These are phyloP conservation scores for Xerocomellus dryophilus DNA, from an alignment of 768 basidiomycete species.

Conservation along the genomic window DNA sequence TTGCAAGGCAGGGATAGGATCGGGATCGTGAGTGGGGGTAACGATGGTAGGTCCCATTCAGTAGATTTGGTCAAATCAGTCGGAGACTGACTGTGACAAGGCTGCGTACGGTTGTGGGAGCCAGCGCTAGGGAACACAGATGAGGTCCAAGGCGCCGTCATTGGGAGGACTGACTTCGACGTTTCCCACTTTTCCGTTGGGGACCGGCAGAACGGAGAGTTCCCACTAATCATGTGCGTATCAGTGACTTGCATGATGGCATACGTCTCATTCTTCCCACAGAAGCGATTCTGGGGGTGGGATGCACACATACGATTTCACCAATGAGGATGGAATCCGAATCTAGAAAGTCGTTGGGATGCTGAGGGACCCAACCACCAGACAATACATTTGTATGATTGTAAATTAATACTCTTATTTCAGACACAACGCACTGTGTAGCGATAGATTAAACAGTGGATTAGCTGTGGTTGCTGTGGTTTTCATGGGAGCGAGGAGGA, in stretches of 20 bases:
- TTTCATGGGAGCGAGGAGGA: background rate
- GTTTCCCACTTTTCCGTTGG: constrained; percentile 59
- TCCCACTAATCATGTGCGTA: constrained; percentile 61
- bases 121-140: constrained; percentile 40
- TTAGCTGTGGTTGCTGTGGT: background rate
- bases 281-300: constrained; percentile 52
- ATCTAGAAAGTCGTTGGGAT: constrained; percentile 9
- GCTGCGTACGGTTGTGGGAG: constrained; percentile 72
- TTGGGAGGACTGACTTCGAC: constrained; percentile 56
- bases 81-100: constrained; percentile 33
- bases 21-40: constrained; percentile 60
- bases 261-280: constrained; percentile 20
- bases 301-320: constrained; percentile 43
- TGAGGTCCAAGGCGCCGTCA: constrained; percentile 42
- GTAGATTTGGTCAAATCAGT: background rate
- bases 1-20: constrained; percentile 39
- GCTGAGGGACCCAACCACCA: background rate
- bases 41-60: constrained; percentile 49
- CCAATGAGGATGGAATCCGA: constrained; percentile 20
- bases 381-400: constrained; percentile 5
- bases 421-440: background rate
- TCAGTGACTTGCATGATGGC: background rate
- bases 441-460: background rate
- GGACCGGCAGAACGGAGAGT: constrained; percentile 48
- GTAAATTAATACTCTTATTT: constrained; percentile 6